Evolutionary conservation across 345 rosid genomes (phyloP).

Genomic region (Acer yangbiense): DNA sequence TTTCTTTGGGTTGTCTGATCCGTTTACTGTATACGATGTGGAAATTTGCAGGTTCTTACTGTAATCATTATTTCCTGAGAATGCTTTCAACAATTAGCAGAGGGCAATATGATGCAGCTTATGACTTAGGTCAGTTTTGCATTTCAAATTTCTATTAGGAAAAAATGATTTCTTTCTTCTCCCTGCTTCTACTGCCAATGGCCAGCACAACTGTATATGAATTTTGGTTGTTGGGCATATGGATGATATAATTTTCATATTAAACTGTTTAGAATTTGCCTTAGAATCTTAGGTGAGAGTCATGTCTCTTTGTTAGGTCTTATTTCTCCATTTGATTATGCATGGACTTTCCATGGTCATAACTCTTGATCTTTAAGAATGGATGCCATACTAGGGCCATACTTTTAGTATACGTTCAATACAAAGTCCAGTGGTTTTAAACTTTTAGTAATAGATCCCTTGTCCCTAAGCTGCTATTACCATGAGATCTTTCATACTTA

Average conservation of each 20-base stretch:
- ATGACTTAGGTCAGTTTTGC: slow-evolving; percentile 52
- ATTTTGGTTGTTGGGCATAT: not conserved
- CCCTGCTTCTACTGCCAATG: not conserved
- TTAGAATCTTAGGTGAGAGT: not conserved
- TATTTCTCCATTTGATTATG: not conserved
- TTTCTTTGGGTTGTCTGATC: not conserved
- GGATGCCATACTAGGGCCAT: not conserved
- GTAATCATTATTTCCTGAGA: slow-evolving; percentile 88
- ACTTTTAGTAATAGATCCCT: not conserved
- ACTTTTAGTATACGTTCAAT: not conserved
- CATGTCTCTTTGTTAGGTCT: not conserved
- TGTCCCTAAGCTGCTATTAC: not conserved
- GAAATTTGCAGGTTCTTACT: slow-evolving; percentile 67
- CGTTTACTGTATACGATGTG: not conserved
- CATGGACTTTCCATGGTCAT: not conserved
- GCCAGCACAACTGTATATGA: not conserved
- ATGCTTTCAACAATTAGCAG: slow-evolving; percentile 71
- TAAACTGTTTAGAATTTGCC: not conserved
- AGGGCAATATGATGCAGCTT: slow-evolving; percentile 74
- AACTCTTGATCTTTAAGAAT: not conserved
- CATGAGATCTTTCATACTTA: not conserved
- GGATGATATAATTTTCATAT: not conserved
- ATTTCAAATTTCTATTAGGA: not conserved
- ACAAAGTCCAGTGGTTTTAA: not conserved
- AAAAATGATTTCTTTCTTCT: not conserved